Evolutionary conservation across 495 filamentous ascomycete species (phyloP), one percentile per base, ranked within the genome.

Genomic region (Aspergillus steynii): DNA sequence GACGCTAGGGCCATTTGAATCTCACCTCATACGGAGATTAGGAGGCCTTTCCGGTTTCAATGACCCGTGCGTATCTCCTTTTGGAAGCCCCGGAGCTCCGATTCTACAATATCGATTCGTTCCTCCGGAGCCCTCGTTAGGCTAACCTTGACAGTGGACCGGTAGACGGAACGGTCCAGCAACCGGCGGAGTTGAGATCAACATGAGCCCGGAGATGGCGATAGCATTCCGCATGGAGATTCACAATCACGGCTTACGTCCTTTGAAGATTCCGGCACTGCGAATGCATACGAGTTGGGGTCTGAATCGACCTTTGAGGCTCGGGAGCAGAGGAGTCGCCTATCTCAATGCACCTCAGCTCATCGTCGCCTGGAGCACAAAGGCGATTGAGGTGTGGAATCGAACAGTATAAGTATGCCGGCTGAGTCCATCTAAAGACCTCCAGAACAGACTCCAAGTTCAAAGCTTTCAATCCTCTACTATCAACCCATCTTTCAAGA

Each of bases 31-130:
- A 51, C 50, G 50, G 50, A 51, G 50, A 28, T 28, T 28, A 8
- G 50, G 25, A 29, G 4, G 25, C 4, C 7, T 29, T 29, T n/a
- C 50, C 6, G 8, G 8, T 25, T 51, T 28, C 20, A 29, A 51
- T n/a, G 29, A 51, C 27, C 25, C 20, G 6, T 51, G 1, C 6
- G 29, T 51, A 51, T 51, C 50, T 51, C 50, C 50, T 51, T 51
- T 51, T 51, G 50, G 50, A 51, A 51, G 50, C 50, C 50, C 25
- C 25, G 28, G 50, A 28, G 50, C 50, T 51, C 25, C 50, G 50
- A 28, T 4, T 6, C 8, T 29, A 51, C 25, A 29, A 29, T 29
- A 8, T 3, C 12, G 5, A 51, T 51, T 29, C 50, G 5, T 20
- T 27, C 9, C 14, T 51, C 7, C n/a, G 10, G 26, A 29, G 29